phyloP scores from a whole-genome alignment of 192 early-diverging fungal genomes.

The Coemansia interrupta region DNA sequence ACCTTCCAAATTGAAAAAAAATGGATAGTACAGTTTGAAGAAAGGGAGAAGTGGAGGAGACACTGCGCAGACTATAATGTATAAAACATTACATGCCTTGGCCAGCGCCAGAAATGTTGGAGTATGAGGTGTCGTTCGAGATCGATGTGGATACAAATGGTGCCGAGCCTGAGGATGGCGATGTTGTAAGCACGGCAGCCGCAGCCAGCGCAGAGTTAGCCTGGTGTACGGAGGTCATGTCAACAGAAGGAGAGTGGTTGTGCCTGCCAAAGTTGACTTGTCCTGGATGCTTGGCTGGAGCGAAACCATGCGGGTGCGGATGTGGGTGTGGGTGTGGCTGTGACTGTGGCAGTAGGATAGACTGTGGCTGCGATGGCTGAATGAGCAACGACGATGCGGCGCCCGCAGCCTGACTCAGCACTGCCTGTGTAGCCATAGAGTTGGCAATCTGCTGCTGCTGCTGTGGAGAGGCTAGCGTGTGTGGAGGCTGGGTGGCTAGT shows the following conservation, averaged over 20 bases:
- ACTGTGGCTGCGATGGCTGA: constrained; percentile 8
- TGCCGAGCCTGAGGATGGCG: constrained; percentile 10
- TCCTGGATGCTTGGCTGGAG: too few relatives aligned
- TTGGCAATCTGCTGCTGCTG: constrained; percentile 5
- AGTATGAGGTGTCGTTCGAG: background rate
- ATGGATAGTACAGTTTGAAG: too few relatives aligned
- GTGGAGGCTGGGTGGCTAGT: constrained; percentile 11
- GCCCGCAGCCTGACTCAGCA: constrained; percentile 12
- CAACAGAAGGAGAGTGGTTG: constrained; percentile 17
- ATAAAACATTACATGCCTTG: too few relatives aligned
- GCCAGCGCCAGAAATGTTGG: too few relatives aligned
- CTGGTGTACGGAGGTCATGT: constrained; percentile 12
- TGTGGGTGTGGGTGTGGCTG: constrained; percentile 8
- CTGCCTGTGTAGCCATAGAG: constrained; percentile 13
- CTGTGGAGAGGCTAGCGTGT: background rate
- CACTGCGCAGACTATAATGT: too few relatives aligned
- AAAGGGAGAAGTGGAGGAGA: too few relatives aligned
- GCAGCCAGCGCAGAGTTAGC: background rate
- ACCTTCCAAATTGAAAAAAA: too few relatives aligned
- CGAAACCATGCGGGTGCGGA: background rate
- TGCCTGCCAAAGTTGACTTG: background rate
- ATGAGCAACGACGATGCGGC: constrained; percentile 14
- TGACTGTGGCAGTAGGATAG: background rate
- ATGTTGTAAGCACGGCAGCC: constrained; percentile 9
- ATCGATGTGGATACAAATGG: background rate